Base-by-base conservation (phyloP, 2,329 filamentous ascomycete genomes). In the Ophiostoma ulmi region DNA sequence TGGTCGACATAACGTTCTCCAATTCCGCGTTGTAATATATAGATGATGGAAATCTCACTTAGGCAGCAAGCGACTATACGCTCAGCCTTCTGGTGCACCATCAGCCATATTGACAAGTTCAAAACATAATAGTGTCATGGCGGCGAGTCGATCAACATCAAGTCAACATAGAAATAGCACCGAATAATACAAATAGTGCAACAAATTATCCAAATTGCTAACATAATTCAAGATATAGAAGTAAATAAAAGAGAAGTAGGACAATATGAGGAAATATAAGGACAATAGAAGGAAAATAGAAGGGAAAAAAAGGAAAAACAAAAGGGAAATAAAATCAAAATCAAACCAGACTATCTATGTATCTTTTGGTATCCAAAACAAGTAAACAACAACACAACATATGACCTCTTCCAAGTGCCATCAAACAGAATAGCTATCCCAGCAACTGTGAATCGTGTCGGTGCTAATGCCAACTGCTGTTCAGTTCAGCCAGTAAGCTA, bases 351-450 rank as follows among this genome's bases (percentile, higher is more conserved):
- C 66, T 65, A 58, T 71, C 55, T 68, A 70, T 70, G 66, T 66
- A 70, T 71, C 70, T 65, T 69, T 68, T 71, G 70, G 70, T 71
- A 71, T 68, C 70, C 66, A 71, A 41, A 70, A 36, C 13, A 70
- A 68, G 44, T 39, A 70, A 68, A 70, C 58, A 66, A 55, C 68
- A 68, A 55, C 65, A 68, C 66, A 58, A 39, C 5, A 55, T 38
- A 55, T 66, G 65, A 68, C 69, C 65, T 71, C 66, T 52, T 68
- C 52, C 66, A 71, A 70, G 58, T 64, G 67, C 70, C 63, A 39
- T 44, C 67, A 67, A 63, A 4, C 55, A 38, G 39, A 52, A 38
- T 26, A 22, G 13, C n/a, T 65, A 8, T 65, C n/a, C 63, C 63
- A 52, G 38, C 13, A 22, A 44, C 38, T n/a, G 20, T 26, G 17